Conservation (phyloP, 2,329 filamentous ascomycete genomes). For the Metarhizium brunneum region DNA sequence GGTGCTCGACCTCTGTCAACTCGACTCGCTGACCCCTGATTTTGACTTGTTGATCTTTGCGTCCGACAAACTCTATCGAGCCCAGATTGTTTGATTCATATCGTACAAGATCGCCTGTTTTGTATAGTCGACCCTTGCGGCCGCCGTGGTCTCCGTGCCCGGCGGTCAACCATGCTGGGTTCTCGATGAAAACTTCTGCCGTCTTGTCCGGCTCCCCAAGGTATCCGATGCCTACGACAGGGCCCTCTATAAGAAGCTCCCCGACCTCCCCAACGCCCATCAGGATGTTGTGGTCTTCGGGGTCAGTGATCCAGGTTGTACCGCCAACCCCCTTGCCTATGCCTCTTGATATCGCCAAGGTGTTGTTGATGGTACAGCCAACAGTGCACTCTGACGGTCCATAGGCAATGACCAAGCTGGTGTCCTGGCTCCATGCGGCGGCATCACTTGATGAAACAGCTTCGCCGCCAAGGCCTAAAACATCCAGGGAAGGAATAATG, state of each 20-base stretch:
- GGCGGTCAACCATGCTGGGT: slow-evolving; percentile 41
- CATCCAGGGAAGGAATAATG: background rate
- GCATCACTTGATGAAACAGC: background rate
- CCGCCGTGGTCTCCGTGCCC: slow-evolving; percentile 21
- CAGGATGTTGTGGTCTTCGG: background rate
- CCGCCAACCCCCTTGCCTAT: slow-evolving; percentile 1
- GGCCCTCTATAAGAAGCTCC: slow-evolving; percentile 4
- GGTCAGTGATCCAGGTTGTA: background rate
- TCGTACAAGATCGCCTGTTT: slow-evolving; percentile 15
- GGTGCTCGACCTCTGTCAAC: slow-evolving; percentile 17
- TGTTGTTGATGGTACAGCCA: slow-evolving; percentile 11
- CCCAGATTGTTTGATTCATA: slow-evolving; percentile 20
- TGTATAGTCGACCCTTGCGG: slow-evolving; percentile 17
- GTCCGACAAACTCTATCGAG: slow-evolving; percentile 13
- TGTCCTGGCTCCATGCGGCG: background rate
- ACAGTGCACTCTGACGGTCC: slow-evolving; percentile 3
- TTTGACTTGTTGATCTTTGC: slow-evolving; percentile 32
- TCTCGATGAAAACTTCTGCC: slow-evolving; percentile 44
- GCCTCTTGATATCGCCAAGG: slow-evolving; percentile 28
- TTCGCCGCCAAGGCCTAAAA: background rate
- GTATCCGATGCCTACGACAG: background rate
- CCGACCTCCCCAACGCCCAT: background rate
- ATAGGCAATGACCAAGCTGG: background rate
- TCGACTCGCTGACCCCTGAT: slow-evolving; percentile 45
- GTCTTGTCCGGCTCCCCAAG: slow-evolving; percentile 34